Evolutionary conservation across 108 stramenopile species (phyloP), one percentile per base, ranked within the genome.

Genomic region (Epithemia pelagica): DNA sequence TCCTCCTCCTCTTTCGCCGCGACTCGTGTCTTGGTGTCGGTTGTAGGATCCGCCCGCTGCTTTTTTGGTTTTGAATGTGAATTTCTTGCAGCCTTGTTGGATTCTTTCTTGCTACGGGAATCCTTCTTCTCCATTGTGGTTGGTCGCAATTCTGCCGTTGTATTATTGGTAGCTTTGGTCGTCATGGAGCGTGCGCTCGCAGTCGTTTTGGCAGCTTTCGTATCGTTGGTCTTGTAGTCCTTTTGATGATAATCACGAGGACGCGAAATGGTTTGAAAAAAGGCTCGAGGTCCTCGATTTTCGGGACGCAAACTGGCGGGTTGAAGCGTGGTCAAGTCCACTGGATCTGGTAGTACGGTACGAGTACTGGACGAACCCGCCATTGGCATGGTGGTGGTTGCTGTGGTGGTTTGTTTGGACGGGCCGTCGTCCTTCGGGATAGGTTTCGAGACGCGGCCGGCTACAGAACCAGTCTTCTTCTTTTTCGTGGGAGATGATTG

Each of bases 271-370:
- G 56, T 58, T 27, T 26, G 22, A 23, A 19, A 8, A 58, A 58
- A 27, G 15, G 22, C 26, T 7, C 56, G 56, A n/a, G 26, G 26
- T 27, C 26, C 56, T 19, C 5, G 7, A 21, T 23, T 27, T 58
- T 58, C 25, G 22, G 56, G 56, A 7, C 26, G 25, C 21, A 58
- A 58, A 58, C 56, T 58, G 22, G 56, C 25, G 7, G 56, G 56
- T 26, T 21, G 56, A 58, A 58, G 22, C 7, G 56, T 27, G 22
- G 22, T 19, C 22, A 58, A 27, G 21, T 58, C 56, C 37, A 46
- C 37, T 46, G 5, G 37, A 5, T 46, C 37, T n/a, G n/a, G n/a
- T n/a, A n/a, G n/a, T n/a, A n/a, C n/a, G n/a, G n/a, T n/a, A n/a
- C n/a, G n/a, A n/a, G n/a, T n/a, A n/a, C n/a, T n/a, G n/a, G n/a